Evolutionary conservation across 306 rosid species (phyloP), one percentile per base, ranked within the genome.

Genomic region (Dalbergia oliveri): DNA sequence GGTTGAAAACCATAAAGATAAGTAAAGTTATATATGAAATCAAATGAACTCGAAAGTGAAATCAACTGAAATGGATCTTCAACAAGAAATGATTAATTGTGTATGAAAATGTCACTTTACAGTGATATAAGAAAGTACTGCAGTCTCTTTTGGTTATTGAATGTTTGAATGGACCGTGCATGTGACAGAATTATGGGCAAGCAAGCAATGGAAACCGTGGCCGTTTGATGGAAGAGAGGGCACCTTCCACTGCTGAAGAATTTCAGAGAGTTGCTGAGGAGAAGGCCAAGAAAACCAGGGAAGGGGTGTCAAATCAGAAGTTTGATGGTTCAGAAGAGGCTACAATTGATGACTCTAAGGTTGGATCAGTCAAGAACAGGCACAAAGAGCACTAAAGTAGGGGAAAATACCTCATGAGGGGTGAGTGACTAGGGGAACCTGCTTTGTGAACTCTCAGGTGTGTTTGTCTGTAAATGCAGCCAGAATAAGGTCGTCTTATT

Each of bases 241-340:
- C 87, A 44, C 89, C 85, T 16, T 86, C 89, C 5, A 84, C 79
- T 0, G 87, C 87, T 47, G 85, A 84, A 72, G 87, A 84, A n/a
- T 84, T 84, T 67, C 37, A 84, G 77, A 84, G 87, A 76, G 84
- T 84, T 76, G 87, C 85, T 19, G 82, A 76, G 44, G 87, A 84
- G 53, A 84, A 76, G 12, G 76, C 79, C 14, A 84, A 11, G 75
- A 79, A 66, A 61, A 59, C 73, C 33, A 70, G 75, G 13, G 57
- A 79, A 78, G 43, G 67, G 10, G 21, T 35, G 16, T 43, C 53
- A 54, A 67, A 15, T 71, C 63, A 79, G 33, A 69, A 44, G 15
- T 35, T 31, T n/a, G 61, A 49, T 39, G 77, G 26, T 16, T 47
- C 73, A 79, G 37, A 68, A 35, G 69, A 79, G 5, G 78, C 64